Evolutionary conservation across 2,329 filamentous ascomycete genomes (phyloP).

Genomic region (Penicillium sp.): DNA sequence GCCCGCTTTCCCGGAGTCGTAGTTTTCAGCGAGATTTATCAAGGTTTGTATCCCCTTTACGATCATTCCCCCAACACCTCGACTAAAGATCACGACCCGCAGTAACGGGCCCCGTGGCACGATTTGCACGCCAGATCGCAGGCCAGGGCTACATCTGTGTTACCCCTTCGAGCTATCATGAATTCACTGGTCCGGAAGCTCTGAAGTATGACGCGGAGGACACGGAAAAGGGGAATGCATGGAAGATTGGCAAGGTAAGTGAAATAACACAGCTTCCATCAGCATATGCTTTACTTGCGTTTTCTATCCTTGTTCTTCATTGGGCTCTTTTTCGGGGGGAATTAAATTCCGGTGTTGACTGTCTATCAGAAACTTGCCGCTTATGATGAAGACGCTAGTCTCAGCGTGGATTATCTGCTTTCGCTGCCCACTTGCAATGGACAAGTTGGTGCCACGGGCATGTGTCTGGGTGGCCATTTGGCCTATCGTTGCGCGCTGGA

Average conservation of each 20-base stretch:
- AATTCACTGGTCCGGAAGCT: slow-evolving; percentile 82
- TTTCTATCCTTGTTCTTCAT: background rate
- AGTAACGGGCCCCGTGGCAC: slow-evolving; percentile 87
- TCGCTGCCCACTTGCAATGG: slow-evolving; percentile 76
- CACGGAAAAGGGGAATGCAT: slow-evolving; percentile 82
- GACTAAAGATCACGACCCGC: background rate
- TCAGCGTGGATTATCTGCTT: slow-evolving; percentile 68
- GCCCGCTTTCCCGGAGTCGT: slow-evolving; percentile 87
- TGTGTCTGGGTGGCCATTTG: slow-evolving; percentile 92
- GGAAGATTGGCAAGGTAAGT: slow-evolving; percentile 73
- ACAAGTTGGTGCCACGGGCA: slow-evolving; percentile 74
- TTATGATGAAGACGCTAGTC: slow-evolving; percentile 75
- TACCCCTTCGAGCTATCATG: slow-evolving; percentile 86
- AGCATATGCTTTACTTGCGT: background rate
- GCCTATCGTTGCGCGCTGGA: slow-evolving; percentile 73
- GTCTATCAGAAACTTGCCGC: slow-evolving; percentile 67
- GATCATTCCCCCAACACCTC: background rate
- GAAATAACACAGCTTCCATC: background rate
- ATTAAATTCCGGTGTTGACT: background rate
- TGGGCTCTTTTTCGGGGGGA: background rate
- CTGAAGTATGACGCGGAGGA: slow-evolving; percentile 83
- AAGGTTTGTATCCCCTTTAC: slow-evolving; percentile 58
- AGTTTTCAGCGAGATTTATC: slow-evolving; percentile 92
- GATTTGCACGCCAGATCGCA: slow-evolving; percentile 88
- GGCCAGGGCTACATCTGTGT: slow-evolving; percentile 92